phyloP scores from a whole-genome alignment of 1,139 yeast genomes.

The Kodamaea fungicola region DNA sequence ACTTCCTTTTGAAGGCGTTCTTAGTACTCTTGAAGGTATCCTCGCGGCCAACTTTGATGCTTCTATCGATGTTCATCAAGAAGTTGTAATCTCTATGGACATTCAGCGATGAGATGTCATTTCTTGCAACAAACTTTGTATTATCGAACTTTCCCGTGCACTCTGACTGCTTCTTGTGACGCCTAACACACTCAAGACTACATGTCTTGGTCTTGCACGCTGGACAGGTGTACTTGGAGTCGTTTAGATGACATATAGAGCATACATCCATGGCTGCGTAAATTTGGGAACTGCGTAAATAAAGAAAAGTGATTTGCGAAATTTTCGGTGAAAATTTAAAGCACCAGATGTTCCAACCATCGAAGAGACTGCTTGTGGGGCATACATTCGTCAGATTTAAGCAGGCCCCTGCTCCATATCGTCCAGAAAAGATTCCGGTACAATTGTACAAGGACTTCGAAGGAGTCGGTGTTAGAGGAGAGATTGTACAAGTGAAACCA shows the following conservation, averaged over 20 bases:
- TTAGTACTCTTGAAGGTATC: constrained; percentile 42
- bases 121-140: constrained; percentile 52
- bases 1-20: constrained; percentile 30
- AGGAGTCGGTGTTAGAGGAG: constrained; percentile 62
- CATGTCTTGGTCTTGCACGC: constrained; percentile 70
- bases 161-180: constrained; percentile 58
- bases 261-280: constrained; percentile 24
- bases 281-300: neutral
- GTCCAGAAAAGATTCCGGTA: constrained; percentile 50
- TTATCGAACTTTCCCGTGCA: constrained; percentile 72
- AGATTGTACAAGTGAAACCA: constrained; percentile 73
- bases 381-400: constrained; percentile 11
- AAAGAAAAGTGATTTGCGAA: neutral
- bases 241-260: constrained; percentile 46
- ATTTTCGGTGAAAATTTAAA: neutral
- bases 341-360: constrained; percentile 5
- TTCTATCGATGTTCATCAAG: constrained; percentile 57
- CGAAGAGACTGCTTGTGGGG: constrained; percentile 7
- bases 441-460: constrained; percentile 70
- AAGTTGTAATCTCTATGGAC: constrained; percentile 86
- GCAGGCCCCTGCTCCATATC: constrained; percentile 11
- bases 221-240: constrained; percentile 77
- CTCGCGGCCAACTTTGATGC: constrained; percentile 47
- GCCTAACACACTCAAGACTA: constrained; percentile 63
- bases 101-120: constrained; percentile 34